A percentile compares a stretch with the other conserved stretches of the same genome.
phyloP scores from a whole-genome alignment of 331 rosid genomes.

The Quercus phellos region DNA sequence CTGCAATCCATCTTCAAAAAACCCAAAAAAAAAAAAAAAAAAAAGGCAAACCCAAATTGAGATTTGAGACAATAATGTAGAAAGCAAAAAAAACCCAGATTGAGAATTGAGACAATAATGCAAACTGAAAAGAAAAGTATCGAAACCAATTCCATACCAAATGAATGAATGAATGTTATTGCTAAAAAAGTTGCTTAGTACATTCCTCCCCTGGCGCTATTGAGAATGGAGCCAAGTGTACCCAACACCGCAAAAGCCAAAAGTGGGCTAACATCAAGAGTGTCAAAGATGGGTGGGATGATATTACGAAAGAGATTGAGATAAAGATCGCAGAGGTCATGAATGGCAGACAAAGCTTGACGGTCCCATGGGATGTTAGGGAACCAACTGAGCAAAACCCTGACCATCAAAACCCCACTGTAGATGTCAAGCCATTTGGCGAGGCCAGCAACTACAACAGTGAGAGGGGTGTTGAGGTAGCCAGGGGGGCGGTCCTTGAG shows the following conservation, averaged over 20 bases:
- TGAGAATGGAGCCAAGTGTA: constrained; percentile 44
- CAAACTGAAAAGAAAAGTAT: not conserved
- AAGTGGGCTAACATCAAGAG: constrained; percentile 58
- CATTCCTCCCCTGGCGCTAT: constrained; percentile 20
- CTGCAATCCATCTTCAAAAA: too few species aligned
- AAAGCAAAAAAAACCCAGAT: too few species aligned
- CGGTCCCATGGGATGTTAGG: constrained; percentile 95
- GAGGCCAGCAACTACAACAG: constrained; percentile 91
- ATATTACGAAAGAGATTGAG: constrained; percentile 56
- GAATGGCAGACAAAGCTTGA: constrained; percentile 53
- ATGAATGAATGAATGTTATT: not conserved
- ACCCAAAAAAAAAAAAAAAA: too few species aligned
- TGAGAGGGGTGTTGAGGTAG: constrained; percentile 73
- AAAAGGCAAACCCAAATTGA: too few species aligned
- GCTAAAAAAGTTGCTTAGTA: constrained; percentile 7
- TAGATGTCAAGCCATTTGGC: constrained; percentile 92
- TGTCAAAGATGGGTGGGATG: constrained; percentile 56
- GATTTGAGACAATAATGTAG: too few species aligned
- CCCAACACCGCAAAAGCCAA: constrained; percentile 59
- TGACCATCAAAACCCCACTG: constrained; percentile 90
- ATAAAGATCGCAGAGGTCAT: constrained; percentile 60
- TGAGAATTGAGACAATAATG: too few species aligned
- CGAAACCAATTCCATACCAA: not conserved
- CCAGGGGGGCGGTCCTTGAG: constrained; percentile 37
- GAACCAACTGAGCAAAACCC: constrained; percentile 97